Evolutionary conservation across 768 basidiomycete genomes (phyloP), one percentile per base, ranked within the genome.

Genomic region (Termitomyces sp.): DNA sequence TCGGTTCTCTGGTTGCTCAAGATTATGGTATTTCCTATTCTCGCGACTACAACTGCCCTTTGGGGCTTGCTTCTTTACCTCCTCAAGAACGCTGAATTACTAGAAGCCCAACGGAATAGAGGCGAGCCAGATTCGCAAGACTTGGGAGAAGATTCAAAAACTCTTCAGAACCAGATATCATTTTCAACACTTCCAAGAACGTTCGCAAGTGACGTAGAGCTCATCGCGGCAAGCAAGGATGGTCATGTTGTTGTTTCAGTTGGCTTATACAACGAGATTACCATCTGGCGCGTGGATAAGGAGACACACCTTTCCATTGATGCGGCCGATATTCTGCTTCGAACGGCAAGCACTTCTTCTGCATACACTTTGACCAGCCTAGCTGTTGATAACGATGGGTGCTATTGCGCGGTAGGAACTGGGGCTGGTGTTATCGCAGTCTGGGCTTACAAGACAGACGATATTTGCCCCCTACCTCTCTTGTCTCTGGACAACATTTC

Each of bases 71-170:
- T 96, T 8, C 79, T 93, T 10, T 95, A 95, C 70, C 80, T 99
- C 2, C 77, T 98, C 63, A 96, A 96, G 76, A 89, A 96, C 65
- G 86, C 93, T 0, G 95, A 99, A 61, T 83, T 95, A 0, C 81
- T 97, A 40, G 95, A 95, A 67, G 90, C 92, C 3, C 93, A 95
- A 68, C 81, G 88, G 45, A 81, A 89, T 69, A 81, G 84, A 37
- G 76, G 77, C 1, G 84, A 83, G 40, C 68, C 77, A 0, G 80
- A 81, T 61, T 65, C 71, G 8, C 66, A 72, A 9, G 71, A 75
- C 4, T 48, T 63, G 6, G 53, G 67, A 17, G 71, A 76, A 56
- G 70, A 71, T 48, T 65, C 55, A 20, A 73, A 69, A 55, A 58
- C 75, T 3, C 70, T 85, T 12, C 76, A 82, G 57, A 76, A 72